Evolutionary conservation across 1,139 yeast genomes (phyloP).

Genomic region (Candida glucosophila): DNA sequence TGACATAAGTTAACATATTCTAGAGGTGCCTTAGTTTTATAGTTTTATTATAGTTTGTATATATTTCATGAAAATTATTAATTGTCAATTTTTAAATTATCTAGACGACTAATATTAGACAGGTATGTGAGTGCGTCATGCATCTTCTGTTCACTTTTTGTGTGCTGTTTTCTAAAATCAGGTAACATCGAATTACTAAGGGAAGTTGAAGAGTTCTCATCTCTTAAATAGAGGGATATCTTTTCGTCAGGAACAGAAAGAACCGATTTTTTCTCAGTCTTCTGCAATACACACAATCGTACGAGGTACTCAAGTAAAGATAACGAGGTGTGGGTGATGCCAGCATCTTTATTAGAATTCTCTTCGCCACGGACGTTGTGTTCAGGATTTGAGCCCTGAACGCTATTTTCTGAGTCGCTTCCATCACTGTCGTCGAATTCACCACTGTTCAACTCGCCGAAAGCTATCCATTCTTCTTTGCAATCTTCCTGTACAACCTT

Average conservation of each 20-base stretch:
- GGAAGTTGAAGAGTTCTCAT: constrained; percentile 56
- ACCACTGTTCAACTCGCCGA: constrained; percentile 32
- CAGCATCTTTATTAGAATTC: constrained; percentile 4
- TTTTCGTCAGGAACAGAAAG: constrained; percentile 60
- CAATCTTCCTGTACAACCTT: constrained; percentile 24
- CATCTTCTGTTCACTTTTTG: constrained; percentile 10
- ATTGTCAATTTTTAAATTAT: constrained; percentile 18
- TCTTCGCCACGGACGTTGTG: constrained; percentile 8
- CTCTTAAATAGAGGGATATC: constrained; percentile 52
- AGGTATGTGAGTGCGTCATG: constrained; percentile 16
- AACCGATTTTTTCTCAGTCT: constrained; percentile 49
- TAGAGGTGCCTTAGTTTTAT: no score
- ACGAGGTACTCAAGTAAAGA: constrained; percentile 61
- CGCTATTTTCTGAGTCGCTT: constrained; percentile 18
- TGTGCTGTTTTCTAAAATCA: constrained; percentile 14
- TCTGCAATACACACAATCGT: constrained; percentile 54
- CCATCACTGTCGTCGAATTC: constrained; percentile 25
- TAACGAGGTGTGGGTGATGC: constrained; percentile 20
- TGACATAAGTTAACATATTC: no score
- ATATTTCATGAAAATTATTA: constrained; percentile 1
- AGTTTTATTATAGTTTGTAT: no score
- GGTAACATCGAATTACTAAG: constrained; percentile 2
- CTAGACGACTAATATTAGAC: constrained; percentile 28
- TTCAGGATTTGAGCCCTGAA: constrained; percentile 8
- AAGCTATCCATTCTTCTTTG: constrained; percentile 43